Base-by-base conservation (phyloP, 441 rosid species). In the Erodium chrysanthum region DNA sequence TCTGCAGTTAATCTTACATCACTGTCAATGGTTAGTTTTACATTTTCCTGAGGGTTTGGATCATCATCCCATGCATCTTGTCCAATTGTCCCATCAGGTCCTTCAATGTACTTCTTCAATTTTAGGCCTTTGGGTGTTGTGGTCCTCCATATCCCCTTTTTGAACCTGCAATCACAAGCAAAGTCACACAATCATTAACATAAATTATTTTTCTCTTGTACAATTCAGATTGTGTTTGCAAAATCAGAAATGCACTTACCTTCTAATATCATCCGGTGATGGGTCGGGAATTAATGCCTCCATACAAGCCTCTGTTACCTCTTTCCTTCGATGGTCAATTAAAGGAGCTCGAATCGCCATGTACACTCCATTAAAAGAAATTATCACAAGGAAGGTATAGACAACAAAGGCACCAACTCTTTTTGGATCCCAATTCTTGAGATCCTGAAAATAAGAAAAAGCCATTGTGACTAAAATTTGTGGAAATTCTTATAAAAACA, bases 281-380 rank as follows among this genome's bases (percentile, higher is more conserved):
- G 96, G 96, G 73, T 93, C 98, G 9, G 98, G 97, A 79, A 93
- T 82, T 85, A 93, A 82, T 42, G 98, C 85, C 78, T 93, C 98
- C 98, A 93, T 90, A 80, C 80, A 93, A 77, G 95, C 95, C 82
- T 93, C 96, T 0, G 92, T 80, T 75, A 90, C 74, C 74, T 86
- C 87, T 75, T 76, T 88, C 78, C 78, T 85, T 72, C 85, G 89
- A 27, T 83, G 84, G 66, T 81, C 82, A 59, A 84, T 71, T 66
- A 67, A 73, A 1, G 96, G 92, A 74, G 90, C 90, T 78, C 86
- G 95, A 54, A 89, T 59, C 7, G 88, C 89, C 58, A 73, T 75
- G 74, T 85, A 86, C 61, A 84, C 68, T 73, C 86, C 76, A 83
- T 81, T 88, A 80, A 84, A 84, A 75, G 96, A 86, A 70, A 85